Evolutionary conservation across 2,329 filamentous ascomycete genomes (phyloP).

Genomic region (Aspergillus viridinutans): DNA sequence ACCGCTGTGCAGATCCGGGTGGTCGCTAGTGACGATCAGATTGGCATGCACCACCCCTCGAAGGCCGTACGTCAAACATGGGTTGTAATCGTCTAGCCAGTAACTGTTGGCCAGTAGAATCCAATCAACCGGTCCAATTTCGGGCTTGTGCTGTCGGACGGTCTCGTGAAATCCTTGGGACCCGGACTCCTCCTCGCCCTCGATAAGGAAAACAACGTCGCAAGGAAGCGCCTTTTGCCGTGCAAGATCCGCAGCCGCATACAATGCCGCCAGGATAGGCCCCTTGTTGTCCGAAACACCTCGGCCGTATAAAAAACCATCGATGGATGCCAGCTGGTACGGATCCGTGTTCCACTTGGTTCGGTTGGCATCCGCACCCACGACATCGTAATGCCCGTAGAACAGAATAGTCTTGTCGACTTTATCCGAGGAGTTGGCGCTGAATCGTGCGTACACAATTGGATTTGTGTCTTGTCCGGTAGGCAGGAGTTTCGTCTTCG

Average conservation of each 20-base stretch:
- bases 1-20: conserved; percentile 88
- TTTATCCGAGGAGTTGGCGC: conserved; percentile 62
- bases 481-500: conserved; percentile 83
- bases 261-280: conserved; percentile 87
- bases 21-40: conserved; percentile 76
- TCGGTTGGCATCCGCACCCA: conserved; percentile 77
- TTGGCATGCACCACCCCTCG: conserved; percentile 92
- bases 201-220: conserved; percentile 89
- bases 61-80: conserved; percentile 90
- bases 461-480: conserved; percentile 78
- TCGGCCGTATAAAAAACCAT: conserved; percentile 90
- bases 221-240: conserved; percentile 79
- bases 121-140: conserved; percentile 89
- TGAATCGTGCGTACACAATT: conserved; percentile 87
- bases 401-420: conserved; percentile 84
- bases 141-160: conserved; percentile 70
- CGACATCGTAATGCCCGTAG: conserved; percentile 97
- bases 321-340: conserved; percentile 81
- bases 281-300: conserved; percentile 99
- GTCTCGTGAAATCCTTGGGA: conserved; percentile 86
- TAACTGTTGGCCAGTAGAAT: conserved; percentile 96
- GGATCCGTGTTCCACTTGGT: conserved; percentile 84
- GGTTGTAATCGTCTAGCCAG: conserved; percentile 94
- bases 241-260: conserved; percentile 84
- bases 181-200: conserved; percentile 94